phyloP scores from a whole-genome alignment of 2,329 filamentous ascomycete species.

The Aureobasidium sp. region DNA sequence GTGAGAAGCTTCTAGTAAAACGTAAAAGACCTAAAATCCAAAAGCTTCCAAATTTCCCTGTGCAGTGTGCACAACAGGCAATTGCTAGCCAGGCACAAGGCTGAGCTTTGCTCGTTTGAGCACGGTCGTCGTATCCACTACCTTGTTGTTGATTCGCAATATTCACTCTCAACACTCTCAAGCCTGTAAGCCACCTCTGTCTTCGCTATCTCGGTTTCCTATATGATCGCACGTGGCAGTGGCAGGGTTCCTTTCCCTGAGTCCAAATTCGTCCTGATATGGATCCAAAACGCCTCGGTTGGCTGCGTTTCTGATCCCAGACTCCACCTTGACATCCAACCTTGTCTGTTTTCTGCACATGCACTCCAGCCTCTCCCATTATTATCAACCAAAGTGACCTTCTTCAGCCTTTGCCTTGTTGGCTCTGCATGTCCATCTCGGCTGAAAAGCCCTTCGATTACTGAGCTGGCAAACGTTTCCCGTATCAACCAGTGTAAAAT shows the following conservation, averaged over 20 bases:
- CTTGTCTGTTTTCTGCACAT: not conserved
- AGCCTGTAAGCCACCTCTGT: not conserved
- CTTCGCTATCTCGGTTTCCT: not conserved
- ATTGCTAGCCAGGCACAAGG: slow-evolving; percentile 9
- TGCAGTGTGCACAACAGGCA: not conserved
- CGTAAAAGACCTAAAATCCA: slow-evolving; percentile 5
- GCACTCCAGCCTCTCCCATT: not conserved
- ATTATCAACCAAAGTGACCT: not conserved
- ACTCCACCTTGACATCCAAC: not conserved
- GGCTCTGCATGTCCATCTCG: not conserved
- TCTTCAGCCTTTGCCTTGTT: not conserved
- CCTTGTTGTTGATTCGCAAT: not conserved
- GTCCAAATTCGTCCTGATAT: not conserved
- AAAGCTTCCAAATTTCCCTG: slow-evolving; percentile 11
- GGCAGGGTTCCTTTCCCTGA: not conserved
- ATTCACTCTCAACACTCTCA: not conserved
- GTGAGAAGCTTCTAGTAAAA: slow-evolving; percentile 10
- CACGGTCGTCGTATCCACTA: slow-evolving; percentile 8
- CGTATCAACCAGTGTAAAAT: not conserved
- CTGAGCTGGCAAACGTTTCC: not conserved
- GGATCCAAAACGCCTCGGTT: not conserved
- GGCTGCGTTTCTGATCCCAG: not conserved
- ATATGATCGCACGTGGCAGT: slow-evolving; percentile 7
- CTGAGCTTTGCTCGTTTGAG: slow-evolving; percentile 5
- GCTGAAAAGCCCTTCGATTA: not conserved